phyloP scores from a whole-genome alignment of 345 rosid genomes.

The Citrus trifoliata region DNA sequence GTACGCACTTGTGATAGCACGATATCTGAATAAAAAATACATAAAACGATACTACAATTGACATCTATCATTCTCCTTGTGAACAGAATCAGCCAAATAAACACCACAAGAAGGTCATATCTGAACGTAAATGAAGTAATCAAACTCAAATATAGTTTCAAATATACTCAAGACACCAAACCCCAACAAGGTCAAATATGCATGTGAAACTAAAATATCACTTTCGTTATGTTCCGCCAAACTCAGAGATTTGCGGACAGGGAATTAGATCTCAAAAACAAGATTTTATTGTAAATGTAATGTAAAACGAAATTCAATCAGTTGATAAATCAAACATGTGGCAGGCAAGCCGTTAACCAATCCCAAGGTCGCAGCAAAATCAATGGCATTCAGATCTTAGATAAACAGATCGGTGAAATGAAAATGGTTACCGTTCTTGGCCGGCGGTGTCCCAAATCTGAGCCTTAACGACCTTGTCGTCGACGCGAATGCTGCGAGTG shows the following conservation, averaged over 20 bases:
- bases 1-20: constrained; percentile 69
- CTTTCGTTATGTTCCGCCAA: background rate
- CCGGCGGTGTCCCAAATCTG: constrained; percentile 50
- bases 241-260: background rate
- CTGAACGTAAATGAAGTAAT: background rate
- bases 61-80: too few species aligned
- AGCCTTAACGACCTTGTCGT: constrained; percentile 40
- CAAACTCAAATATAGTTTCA: background rate
- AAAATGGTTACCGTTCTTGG: constrained; percentile 25
- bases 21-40: constrained; percentile 32
- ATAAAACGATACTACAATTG: background rate
- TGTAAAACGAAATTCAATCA: background rate
- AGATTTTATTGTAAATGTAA: background rate
- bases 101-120: too few species aligned
- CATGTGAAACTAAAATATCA: background rate
- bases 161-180: background rate
- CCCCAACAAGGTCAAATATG: background rate
- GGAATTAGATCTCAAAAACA: background rate
- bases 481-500: constrained; percentile 39
- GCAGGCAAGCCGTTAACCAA: background rate
- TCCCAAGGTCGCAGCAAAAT: background rate
- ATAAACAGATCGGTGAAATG: background rate
- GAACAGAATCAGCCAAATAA: too few species aligned
- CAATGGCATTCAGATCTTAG: background rate
- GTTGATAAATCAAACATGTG: background rate